A percentile compares a stretch with the other conserved stretches of the same genome.
Evolutionary conservation across 2,329 filamentous ascomycete species (phyloP).

Genomic region (Beauveria scarabaeidicola): DNA sequence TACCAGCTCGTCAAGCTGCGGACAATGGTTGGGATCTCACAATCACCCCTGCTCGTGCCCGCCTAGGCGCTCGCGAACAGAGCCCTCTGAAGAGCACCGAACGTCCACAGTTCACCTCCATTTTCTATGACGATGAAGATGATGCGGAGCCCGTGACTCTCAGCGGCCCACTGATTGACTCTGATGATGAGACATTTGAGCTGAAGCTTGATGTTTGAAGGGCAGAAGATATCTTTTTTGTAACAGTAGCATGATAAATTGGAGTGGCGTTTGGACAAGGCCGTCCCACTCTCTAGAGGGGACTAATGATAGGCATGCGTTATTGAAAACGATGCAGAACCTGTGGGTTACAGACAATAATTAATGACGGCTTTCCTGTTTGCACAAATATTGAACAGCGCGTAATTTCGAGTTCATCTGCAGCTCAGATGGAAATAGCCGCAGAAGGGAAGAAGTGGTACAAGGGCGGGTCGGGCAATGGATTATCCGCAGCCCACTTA

Average conservation of each 20-base stretch:
- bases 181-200: conserved; percentile 46
- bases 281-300: not conserved
- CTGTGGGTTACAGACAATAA: conserved; percentile 14
- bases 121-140: conserved; percentile 46
- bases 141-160: conserved; percentile 22
- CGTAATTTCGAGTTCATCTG: not conserved
- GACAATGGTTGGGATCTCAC: conserved; percentile 26
- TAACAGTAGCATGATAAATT: conserved; percentile 3
- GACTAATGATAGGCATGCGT: not conserved
- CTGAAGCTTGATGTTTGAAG: conserved; percentile 34
- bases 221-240: conserved; percentile 10
- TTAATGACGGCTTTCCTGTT: not conserved
- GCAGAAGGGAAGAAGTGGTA: no score
- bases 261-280: conserved; percentile 15
- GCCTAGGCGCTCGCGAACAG: conserved; percentile 15
- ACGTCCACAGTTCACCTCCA: conserved; percentile 46
- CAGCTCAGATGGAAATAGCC: no score
- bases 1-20: conserved; percentile 8
- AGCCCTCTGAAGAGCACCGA: conserved; percentile 19
- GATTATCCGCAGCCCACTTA: conserved; percentile 7
- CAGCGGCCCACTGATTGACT: conserved; percentile 12
- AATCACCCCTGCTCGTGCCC: conserved; percentile 37
- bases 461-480: not conserved
- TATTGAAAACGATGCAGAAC: not conserved
- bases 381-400: not conserved